Percentiles rank a stretch among this genome's conserved stretches.
Evolutionary conservation across 2,329 filamentous ascomycete species (phyloP).

Genomic region (Fusarium redolens): DNA sequence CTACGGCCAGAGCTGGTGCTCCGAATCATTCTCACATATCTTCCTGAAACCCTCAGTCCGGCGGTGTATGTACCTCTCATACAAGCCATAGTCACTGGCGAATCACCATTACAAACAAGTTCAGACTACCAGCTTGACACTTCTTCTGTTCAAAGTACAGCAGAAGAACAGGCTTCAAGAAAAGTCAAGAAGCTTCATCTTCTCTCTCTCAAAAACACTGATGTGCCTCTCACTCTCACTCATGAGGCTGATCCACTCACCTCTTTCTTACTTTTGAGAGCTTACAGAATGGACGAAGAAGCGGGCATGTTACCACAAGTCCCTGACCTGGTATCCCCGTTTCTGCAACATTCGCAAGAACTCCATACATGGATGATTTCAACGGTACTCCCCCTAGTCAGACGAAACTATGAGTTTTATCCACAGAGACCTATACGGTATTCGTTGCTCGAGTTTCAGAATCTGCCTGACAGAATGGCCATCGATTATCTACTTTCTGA

Average conservation of each 20-base stretch:
- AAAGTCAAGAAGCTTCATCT: constrained; percentile 73
- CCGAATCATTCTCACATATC: constrained; percentile 78
- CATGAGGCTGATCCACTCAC: constrained; percentile 66
- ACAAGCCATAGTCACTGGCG: constrained; percentile 63
- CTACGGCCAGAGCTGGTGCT: constrained; percentile 74
- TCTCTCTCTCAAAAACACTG: constrained; percentile 64
- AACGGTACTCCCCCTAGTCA: constrained; percentile 73
- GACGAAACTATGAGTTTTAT: constrained; percentile 78
- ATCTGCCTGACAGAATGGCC: constrained; percentile 67
- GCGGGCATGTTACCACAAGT: constrained; percentile 78
- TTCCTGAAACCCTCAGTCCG: constrained; percentile 77
- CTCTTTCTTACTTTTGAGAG: constrained; percentile 74
- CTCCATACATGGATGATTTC: constrained; percentile 77
- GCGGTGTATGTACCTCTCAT: constrained; percentile 71
- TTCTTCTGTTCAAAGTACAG: constrained; percentile 66
- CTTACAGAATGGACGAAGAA: constrained; percentile 76
- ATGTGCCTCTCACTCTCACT: constrained; percentile 58
- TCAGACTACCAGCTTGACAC: constrained; percentile 63
- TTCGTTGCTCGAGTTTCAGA: constrained; percentile 72
- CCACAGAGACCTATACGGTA: constrained; percentile 59
- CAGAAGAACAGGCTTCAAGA: constrained; percentile 72
- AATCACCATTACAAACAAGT: constrained; percentile 55
- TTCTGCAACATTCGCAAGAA: constrained; percentile 69
- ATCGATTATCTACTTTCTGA: constrained; percentile 71
- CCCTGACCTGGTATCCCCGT: constrained; percentile 74